These are phyloP conservation scores for Eucalyptus tenuipes DNA, from an alignment of 345 rosid species.

Conservation along the genomic window DNA sequence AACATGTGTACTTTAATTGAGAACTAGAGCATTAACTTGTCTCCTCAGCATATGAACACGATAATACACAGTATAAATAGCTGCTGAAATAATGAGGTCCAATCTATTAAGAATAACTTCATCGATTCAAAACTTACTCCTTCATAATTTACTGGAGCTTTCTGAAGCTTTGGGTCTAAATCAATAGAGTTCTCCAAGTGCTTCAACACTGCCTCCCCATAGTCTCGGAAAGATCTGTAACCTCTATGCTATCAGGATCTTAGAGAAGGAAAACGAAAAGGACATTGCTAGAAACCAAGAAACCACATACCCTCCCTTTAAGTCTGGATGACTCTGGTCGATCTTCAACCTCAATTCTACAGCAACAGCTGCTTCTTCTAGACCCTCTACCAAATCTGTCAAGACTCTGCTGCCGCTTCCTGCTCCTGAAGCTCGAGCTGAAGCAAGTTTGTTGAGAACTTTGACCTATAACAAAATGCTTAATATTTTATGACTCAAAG, in stretches of 20 bases:
- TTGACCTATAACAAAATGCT: constrained; percentile 48
- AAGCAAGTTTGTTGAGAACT: constrained; percentile 84
- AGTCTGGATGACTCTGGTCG: constrained; percentile 69
- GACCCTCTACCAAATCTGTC: constrained; percentile 74
- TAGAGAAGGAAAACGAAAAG: background rate
- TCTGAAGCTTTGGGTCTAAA: constrained; percentile 50
- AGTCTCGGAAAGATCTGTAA: constrained; percentile 74
- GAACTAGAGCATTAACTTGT: background rate
- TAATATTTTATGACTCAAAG: background rate
- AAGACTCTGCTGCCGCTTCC: constrained; percentile 73
- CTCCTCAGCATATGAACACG: background rate
- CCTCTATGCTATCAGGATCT: background rate
- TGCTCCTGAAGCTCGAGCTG: constrained; percentile 69
- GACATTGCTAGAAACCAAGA: background rate
- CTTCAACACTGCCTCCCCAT: constrained; percentile 80
- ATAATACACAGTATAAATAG: background rate
- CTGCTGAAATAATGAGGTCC: background rate
- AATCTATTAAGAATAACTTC: background rate
- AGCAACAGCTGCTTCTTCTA: constrained; percentile 70
- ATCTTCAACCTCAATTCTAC: constrained; percentile 85
- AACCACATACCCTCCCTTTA: constrained; percentile 73
- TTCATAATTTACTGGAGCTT: constrained; percentile 80
- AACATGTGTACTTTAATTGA: background rate
- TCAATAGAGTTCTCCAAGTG: constrained; percentile 47
- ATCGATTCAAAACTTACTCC: constrained; percentile 40